These are phyloP conservation scores for Ophiostoma quercus DNA, from an alignment of 2,329 filamentous ascomycete species.

Conservation along the genomic window DNA sequence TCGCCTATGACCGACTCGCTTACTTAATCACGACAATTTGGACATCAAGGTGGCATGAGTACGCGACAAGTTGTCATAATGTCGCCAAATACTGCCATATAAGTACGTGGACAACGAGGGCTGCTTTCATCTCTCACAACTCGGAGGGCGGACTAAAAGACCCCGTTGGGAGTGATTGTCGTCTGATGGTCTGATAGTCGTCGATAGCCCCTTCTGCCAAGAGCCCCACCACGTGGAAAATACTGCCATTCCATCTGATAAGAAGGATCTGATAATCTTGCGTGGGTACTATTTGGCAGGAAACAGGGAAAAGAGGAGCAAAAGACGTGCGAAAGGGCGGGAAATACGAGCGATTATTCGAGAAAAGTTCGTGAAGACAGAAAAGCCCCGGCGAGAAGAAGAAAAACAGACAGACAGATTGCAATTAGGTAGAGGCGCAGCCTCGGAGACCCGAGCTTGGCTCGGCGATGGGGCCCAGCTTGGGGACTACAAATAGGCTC, in stretches of 20 bases:
- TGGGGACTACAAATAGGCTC: constrained; percentile 1
- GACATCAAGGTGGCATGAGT: not conserved
- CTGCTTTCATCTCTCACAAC: not conserved
- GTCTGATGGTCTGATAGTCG: not conserved
- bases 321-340: not conserved
- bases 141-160: not conserved
- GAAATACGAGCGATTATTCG: not conserved
- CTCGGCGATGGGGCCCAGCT: not conserved
- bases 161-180: not conserved
- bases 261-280: constrained; percentile 22
- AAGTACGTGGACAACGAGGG: not conserved
- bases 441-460: constrained; percentile 7
- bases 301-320: not conserved
- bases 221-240: constrained; percentile 7
- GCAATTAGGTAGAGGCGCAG: not conserved
- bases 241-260: constrained; percentile 19
- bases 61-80: not conserved
- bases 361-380: not conserved
- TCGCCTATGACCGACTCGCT: not conserved
- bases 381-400: not conserved
- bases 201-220: not conserved
- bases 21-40: not conserved
- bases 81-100: not conserved
- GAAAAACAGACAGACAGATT: not conserved
- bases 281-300: not conserved